Percentiles rank a stretch among this genome's conserved stretches.
These are phyloP conservation scores for Tetracladium marchalianum DNA, from an alignment of 495 filamentous ascomycete species.

Conservation along the genomic window DNA sequence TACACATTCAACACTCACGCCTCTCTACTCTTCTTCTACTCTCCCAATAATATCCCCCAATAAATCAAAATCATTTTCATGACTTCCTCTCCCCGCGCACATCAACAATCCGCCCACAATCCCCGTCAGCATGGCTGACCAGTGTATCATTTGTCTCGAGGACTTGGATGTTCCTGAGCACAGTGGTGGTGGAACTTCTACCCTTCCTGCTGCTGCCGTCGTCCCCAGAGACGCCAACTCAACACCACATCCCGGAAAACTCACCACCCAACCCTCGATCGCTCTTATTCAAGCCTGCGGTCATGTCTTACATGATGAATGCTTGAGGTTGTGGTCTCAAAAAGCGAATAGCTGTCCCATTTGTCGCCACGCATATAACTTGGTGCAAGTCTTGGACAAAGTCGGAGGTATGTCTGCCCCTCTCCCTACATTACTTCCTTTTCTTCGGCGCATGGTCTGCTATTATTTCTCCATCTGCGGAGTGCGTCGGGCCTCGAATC, in stretches of 20 bases:
- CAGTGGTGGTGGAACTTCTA: not conserved
- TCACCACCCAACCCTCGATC: conserved; percentile 26
- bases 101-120: conserved; percentile 6
- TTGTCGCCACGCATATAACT: conserved; percentile 83
- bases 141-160: conserved; percentile 94
- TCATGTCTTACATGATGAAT: conserved; percentile 85
- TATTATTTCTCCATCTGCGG: not conserved
- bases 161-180: conserved; percentile 52
- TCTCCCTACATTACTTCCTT: not conserved
- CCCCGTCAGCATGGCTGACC: conserved; percentile 62
- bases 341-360: conserved; percentile 97
- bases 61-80: conserved; percentile 26
- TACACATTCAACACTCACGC: not conserved
- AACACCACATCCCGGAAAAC: conserved; percentile 20
- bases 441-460: not conserved
- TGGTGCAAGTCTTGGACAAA: conserved; percentile 70
- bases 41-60: conserved; percentile 7
- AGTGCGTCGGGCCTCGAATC: not conserved
- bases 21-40: not conserved
- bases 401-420: conserved; percentile 56
- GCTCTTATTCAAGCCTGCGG: conserved; percentile 57
- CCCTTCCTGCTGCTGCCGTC: conserved; percentile 1
- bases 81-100: conserved; percentile 20
- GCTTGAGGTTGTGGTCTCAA: conserved; percentile 85
- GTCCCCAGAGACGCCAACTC: conserved; percentile 9